These are phyloP conservation scores for Diversispora epigaea DNA, from an alignment of 192 early-diverging fungal species.

Conservation along the genomic window DNA sequence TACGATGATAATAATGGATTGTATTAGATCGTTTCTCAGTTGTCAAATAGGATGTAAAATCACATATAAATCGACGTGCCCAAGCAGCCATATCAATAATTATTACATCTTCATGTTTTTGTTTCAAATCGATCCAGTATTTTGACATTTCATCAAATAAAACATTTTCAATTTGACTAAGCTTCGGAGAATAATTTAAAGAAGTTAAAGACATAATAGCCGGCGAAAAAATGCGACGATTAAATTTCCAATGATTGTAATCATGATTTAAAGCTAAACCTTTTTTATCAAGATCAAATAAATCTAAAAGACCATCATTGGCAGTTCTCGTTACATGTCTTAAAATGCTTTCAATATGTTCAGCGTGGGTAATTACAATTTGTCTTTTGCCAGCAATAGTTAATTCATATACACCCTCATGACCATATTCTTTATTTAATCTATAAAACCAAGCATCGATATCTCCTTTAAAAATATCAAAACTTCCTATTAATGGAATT, in stretches of 20 bases:
- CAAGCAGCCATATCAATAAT: conserved; percentile 9
- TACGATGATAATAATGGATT: not conserved
- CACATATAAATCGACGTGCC: conserved; percentile 26
- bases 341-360: not conserved
- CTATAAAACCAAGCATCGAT: conserved; percentile 7
- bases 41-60: conserved; percentile 15
- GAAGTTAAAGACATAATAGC: not conserved
- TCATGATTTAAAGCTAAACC: not conserved
- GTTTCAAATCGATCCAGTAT: not conserved
- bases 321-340: conserved; percentile 17
- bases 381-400: conserved; percentile 12
- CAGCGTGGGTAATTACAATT: conserved; percentile 1
- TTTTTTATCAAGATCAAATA: not conserved
- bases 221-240: conserved; percentile 3
- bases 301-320: conserved; percentile 15
- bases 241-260: conserved; percentile 9
- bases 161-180: not conserved
- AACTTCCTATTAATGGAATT: conserved; percentile 23
- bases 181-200: not conserved
- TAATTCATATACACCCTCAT: conserved; percentile 21
- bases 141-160: conserved; percentile 28
- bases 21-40: not conserved
- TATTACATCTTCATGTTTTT: not conserved
- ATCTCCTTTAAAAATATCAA: conserved; percentile 13
- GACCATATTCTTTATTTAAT: conserved; percentile 10